phyloP scores from a whole-genome alignment of 768 basidiomycete species.

The Mrakia frigida region DNA sequence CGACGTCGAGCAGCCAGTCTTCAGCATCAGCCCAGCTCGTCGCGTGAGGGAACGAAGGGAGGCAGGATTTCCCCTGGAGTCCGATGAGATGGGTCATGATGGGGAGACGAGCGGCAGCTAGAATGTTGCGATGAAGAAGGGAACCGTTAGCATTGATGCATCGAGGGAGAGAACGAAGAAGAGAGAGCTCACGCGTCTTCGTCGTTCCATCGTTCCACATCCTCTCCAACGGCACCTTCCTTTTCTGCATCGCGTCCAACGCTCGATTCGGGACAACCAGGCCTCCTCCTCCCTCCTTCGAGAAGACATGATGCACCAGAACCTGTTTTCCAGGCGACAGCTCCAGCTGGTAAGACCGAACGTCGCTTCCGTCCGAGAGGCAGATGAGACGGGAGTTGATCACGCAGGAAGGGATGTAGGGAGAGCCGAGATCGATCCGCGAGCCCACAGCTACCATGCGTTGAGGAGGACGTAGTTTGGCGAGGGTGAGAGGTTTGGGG shows the following conservation, averaged over 20 bases:
- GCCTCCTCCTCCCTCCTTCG: not conserved
- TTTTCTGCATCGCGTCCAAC: not conserved
- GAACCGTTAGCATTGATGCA: too few relatives aligned
- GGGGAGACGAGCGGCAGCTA: too few relatives aligned
- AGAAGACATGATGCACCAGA: not conserved
- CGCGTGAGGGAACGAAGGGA: too few relatives aligned
- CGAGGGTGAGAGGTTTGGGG: not conserved
- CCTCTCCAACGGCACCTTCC: not conserved
- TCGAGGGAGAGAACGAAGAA: not conserved
- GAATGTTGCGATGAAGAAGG: too few relatives aligned
- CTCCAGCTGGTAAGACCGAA: not conserved
- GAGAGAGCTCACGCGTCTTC: not conserved
- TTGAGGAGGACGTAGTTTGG: not conserved
- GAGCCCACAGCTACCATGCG: not conserved
- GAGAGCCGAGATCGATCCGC: not conserved
- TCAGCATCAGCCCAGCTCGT: too few relatives aligned
- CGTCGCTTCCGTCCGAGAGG: not conserved
- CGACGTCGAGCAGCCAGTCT: too few relatives aligned
- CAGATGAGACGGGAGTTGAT: not conserved
- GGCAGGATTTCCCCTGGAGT: too few relatives aligned
- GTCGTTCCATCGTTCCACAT: not conserved
- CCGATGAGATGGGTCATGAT: too few relatives aligned
- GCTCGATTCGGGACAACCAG: not conserved
- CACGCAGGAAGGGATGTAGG: not conserved
- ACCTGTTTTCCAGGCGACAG: not conserved